Base-by-base conservation (phyloP, 2,329 filamentous ascomycete species). In the Atkinsonella texensis region DNA sequence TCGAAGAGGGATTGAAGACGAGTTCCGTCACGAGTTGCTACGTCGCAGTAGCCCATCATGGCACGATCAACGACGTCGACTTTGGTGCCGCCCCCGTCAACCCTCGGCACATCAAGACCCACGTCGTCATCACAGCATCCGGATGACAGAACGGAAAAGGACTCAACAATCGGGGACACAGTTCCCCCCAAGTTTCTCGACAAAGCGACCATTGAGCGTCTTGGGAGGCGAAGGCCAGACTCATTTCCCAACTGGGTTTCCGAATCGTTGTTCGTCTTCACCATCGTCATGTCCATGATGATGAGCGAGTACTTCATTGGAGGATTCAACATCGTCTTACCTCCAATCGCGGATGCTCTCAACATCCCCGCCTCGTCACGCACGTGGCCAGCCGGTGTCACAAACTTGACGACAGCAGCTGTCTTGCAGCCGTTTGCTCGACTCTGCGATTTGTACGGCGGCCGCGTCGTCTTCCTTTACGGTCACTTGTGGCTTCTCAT, bases 241-340 rank as follows among this genome's bases (percentile, higher is more conserved):
- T 67, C 68, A 40, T 83, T 87, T 60, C 62, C 64, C 10, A 73
- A 71, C 2, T 61, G 68, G 46, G 72, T 73, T 65, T 65, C 75
- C n/a, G 84, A 87, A 59, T 54, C 80, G 4, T 74, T 75, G 20
- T 87, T 86, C 60, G 75, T 81, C 60, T 76, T 79, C 57, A 78
- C 79, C 0, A 70, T 85, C 18, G 67, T 83, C 12, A 74, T 78
- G 55, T 83, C 80, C 45, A 82, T 84, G 68, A 75, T 84, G 54
- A 72, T 84, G 59, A 73, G 77, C 58, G 86, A 90, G 68, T 90
- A 84, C 66, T 85, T 84, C 62, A 77, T 91, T 48, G 85, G 83
- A 46, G 88, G 88, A 33, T 93, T 90, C 64, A 78, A 77, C 53
- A 84, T 86, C 56, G 77, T 91, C 28, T 66, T 90, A 0, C 87